These are phyloP conservation scores for Lunasporangiospora selenospora DNA, from an alignment of 192 early-diverging fungal genomes.

Conservation along the genomic window DNA sequence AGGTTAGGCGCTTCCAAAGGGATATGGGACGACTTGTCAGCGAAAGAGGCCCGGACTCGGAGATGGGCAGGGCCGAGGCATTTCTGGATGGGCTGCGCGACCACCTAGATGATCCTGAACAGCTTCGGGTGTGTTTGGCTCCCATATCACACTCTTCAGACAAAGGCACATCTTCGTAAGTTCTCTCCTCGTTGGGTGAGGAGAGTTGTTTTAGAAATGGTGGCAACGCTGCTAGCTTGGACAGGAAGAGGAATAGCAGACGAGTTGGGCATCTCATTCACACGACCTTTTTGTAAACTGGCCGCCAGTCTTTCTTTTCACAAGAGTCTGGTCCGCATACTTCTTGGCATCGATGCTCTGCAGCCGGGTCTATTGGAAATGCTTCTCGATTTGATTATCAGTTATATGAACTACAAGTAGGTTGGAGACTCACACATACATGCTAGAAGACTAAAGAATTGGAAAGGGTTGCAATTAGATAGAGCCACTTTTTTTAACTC, in stretches of 20 bases:
- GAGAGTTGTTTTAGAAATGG: neutral
- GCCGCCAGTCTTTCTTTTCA: slow-evolving; percentile 13
- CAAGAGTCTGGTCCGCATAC: slow-evolving; percentile 66
- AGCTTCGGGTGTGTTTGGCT: slow-evolving; percentile 25
- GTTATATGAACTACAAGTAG: slow-evolving; percentile 29
- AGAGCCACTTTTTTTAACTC: neutral
- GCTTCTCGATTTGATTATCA: slow-evolving; percentile 56
- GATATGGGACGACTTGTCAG: slow-evolving; percentile 22
- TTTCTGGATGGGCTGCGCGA: slow-evolving; percentile 47
- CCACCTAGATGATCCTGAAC: slow-evolving; percentile 23
- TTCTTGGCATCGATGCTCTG: slow-evolving; percentile 65
- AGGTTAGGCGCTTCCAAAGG: slow-evolving; percentile 30
- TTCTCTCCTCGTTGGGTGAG: neutral
- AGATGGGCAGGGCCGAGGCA: slow-evolving; percentile 8
- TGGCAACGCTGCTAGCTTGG: neutral
- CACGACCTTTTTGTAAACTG: neutral
- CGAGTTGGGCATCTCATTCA: neutral
- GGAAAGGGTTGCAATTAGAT: too few species aligned
- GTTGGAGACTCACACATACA: slow-evolving; percentile 39
- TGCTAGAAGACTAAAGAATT: slow-evolving; percentile 7
- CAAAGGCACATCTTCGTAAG: slow-evolving; percentile 21
- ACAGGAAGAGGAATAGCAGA: neutral
- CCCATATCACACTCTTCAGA: slow-evolving; percentile 12
- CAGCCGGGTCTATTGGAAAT: slow-evolving; percentile 68
- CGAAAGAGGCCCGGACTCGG: slow-evolving; percentile 6